Base-by-base conservation (phyloP, 2,329 filamentous ascomycete genomes). In the Neocatenulostroma microsporum region DNA sequence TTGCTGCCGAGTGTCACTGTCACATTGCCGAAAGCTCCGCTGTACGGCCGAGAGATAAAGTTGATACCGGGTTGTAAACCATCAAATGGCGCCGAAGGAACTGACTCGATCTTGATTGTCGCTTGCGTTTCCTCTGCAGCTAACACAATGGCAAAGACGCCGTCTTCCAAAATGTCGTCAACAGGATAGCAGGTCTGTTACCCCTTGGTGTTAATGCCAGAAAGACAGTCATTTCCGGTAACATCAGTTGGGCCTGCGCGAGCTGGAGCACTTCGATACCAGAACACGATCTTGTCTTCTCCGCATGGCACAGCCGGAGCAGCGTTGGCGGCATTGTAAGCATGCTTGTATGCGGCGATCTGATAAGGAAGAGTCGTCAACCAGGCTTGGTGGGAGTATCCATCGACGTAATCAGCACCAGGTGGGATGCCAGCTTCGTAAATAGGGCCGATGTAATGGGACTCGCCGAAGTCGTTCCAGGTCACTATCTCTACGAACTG, bases 381-480 rank as follows among this genome's bases (percentile, higher is more conserved):
- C 64, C 68, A 74, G 23, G 57, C 64, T 19, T 69, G 63, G 51
- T 76, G 73, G 4, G 66, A 62, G 30, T 34, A 39, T 24, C 35
- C 30, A 15, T 39, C 29, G 11, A 39, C 36, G 36, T 42, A 39
- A 25, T 41, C 29, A 12, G 39, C 34, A 14, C 21, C 23, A n/a
- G 20, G 20, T 2, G 40, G 40, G 17, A 39, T 34, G 12, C 40
- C 35, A 20, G 24, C 17, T 14, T 29, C n/a, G 30, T 30, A 30
- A 13, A 42, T 42, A 3, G 67, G 65, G 5, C 62, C 28, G 18
- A 73, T 60, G 48, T 76, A 74, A 46, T 76, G 72, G 2, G 72
- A 69, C 53, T 78, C 74, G 21, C 74, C 74, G 42, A 69, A 74
- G 50, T 76, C 75, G 48, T 77, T 77, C 72, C 73, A 77, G 18